These are phyloP conservation scores for Westerdykella aurantiaca DNA, from an alignment of 2,329 filamentous ascomycete genomes.

Conservation along the genomic window DNA sequence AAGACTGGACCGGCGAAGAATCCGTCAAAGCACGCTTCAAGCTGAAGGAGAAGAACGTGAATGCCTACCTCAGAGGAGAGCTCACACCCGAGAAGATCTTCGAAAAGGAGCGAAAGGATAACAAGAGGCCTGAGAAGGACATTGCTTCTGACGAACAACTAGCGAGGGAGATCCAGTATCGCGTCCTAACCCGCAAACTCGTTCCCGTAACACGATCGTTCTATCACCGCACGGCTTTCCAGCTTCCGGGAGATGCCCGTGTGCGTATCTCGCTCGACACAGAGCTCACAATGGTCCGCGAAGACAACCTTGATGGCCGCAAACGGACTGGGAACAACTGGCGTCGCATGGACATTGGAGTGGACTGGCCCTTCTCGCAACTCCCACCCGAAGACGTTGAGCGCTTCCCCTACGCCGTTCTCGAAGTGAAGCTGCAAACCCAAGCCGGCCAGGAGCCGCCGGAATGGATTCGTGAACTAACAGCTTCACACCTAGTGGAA, in stretches of 20 bases:
- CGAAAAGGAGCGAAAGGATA: conserved; percentile 91
- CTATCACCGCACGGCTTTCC: conserved; percentile 97
- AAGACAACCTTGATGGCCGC: conserved; percentile 86
- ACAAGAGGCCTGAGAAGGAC: conserved; percentile 86
- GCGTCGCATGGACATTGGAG: conserved; percentile 94
- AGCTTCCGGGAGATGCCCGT: conserved; percentile 89
- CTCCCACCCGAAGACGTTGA: conserved; percentile 78
- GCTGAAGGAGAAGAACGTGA: conserved; percentile 96
- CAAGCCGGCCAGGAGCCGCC: conserved; percentile 92
- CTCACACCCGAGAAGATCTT: conserved; percentile 85
- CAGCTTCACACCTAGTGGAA: conserved; percentile 89
- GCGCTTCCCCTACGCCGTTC: conserved; percentile 88
- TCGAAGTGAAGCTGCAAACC: conserved; percentile 97
- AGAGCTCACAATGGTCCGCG: conserved; percentile 87
- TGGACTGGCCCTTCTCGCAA: conserved; percentile 91
- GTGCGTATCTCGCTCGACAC: conserved; percentile 97
- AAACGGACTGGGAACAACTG: conserved; percentile 79
- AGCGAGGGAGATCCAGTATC: conserved; percentile 89
- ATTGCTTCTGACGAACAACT: conserved; percentile 88
- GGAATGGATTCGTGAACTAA: conserved; percentile 92
- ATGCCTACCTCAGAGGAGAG: conserved; percentile 78
- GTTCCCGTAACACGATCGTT: conserved; percentile 89
- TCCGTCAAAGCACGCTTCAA: conserved; percentile 96
- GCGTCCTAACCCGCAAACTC: conserved; percentile 78
- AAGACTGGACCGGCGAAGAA: conserved; percentile 99